A percentile compares a stretch with the other conserved stretches of the same genome.
Conservation (phyloP, 2,329 filamentous ascomycete genomes). For the Alternaria sp. region DNA sequence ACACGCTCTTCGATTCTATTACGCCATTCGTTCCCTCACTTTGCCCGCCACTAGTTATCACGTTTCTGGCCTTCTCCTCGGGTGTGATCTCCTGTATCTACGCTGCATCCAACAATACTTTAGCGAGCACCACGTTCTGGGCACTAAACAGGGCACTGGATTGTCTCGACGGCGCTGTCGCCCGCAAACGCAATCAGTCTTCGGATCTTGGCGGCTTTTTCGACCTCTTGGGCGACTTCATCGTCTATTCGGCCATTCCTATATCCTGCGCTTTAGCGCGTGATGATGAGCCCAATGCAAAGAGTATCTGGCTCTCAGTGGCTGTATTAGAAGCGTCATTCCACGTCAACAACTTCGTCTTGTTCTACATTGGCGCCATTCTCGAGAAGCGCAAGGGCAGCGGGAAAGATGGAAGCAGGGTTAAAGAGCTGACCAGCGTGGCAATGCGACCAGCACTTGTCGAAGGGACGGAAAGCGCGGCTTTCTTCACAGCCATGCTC, state of each 20-base stretch:
- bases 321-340: not conserved
- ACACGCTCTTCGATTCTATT: not conserved
- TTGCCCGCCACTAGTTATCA: not conserved
- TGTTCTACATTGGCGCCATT: not conserved
- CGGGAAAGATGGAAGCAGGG: not conserved
- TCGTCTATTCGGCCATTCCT: not conserved
- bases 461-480: conserved; percentile 1
- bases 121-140: not conserved
- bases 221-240: not conserved
- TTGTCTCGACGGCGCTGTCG: conserved; percentile 1
- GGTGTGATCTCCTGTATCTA: not conserved
- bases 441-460: not conserved
- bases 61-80: not conserved
- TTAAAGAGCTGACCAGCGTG: not conserved
- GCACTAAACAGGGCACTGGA: not conserved
- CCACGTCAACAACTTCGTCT: not conserved
- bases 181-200: not conserved
- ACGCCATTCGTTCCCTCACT: not conserved
- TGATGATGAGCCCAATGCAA: not conserved
- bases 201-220: not conserved
- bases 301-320: not conserved
- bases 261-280: not conserved
- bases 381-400: not conserved
- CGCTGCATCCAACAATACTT: not conserved
- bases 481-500: conserved; percentile 1